These are phyloP conservation scores for Tanacetum coccineum DNA, from an alignment of 129 eudicot genomes.

Conservation along the genomic window DNA sequence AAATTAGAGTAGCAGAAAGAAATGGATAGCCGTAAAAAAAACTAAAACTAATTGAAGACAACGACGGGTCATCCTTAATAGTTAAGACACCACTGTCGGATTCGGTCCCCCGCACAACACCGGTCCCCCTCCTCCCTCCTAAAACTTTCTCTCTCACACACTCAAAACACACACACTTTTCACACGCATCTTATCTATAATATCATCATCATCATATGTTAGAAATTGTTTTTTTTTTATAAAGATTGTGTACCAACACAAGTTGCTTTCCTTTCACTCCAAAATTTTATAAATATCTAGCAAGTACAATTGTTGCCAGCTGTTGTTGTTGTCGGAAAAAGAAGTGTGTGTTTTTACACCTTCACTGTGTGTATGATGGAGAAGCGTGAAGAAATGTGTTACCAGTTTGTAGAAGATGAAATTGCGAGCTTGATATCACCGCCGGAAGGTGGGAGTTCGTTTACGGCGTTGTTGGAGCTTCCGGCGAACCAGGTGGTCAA, in stretches of 20 bases:
- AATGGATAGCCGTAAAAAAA: constrained; percentile 22
- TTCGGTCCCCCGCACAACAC: constrained; percentile 22
- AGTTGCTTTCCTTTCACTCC: constrained; percentile 49
- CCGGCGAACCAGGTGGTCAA: constrained; percentile 79
- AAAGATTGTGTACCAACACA: background rate
- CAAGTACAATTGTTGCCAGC: constrained; percentile 23
- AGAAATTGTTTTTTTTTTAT: too few species aligned
- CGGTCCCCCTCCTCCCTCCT: constrained; percentile 40
- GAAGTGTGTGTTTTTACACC: too few species aligned
- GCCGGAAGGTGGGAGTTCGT: constrained; percentile 56
- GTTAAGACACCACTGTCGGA: constrained; percentile 51
- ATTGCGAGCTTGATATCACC: constrained; percentile 43
- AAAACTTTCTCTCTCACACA: constrained; percentile 5
- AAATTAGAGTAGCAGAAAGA: too few species aligned
- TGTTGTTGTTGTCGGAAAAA: background rate
- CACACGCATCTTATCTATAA: constrained; percentile 12
- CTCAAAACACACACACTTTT: constrained; percentile 3
- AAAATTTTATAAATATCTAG: background rate
- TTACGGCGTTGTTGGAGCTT: constrained; percentile 82
- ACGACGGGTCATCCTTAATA: constrained; percentile 46
- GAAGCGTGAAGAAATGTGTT: constrained; percentile 17
- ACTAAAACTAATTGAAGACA: constrained; percentile 33
- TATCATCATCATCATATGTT: background rate
- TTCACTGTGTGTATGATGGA: constrained; percentile 15
- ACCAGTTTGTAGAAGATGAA: constrained; percentile 44